Percentiles rank a stretch among this genome's conserved stretches.
phyloP scores from a whole-genome alignment of 495 filamentous ascomycete species.

The Xylaria longipes region DNA sequence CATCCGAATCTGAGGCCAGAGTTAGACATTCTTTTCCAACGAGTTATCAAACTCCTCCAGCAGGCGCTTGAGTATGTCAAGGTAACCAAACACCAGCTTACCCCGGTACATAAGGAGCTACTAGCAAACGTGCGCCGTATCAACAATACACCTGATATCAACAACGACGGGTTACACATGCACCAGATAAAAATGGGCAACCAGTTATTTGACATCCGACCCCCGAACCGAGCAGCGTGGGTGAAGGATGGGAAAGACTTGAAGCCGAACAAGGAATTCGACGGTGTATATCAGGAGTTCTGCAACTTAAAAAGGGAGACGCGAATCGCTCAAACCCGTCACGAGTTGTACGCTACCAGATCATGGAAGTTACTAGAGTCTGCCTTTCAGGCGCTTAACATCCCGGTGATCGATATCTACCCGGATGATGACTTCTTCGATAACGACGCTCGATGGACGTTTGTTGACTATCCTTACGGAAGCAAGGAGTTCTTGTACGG shows the following conservation, averaged over 20 bases:
- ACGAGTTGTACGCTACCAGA: neutral
- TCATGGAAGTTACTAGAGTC: neutral
- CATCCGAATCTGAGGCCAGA: neutral
- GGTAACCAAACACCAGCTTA: neutral
- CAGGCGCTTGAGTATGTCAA: neutral
- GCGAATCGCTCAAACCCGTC: neutral
- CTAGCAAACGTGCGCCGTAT: neutral
- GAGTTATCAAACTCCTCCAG: neutral
- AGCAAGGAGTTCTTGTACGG: conserved; percentile 25
- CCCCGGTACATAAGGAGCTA: conserved; percentile 1
- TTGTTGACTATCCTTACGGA: conserved; percentile 27
- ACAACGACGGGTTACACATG: neutral
- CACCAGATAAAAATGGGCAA: neutral
- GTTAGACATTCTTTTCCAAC: neutral
- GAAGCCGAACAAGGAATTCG: neutral
- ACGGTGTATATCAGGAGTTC: conserved; percentile 3
- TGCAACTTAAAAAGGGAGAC: neutral
- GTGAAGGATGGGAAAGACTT: neutral
- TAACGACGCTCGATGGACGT: conserved; percentile 28
- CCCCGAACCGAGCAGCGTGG: neutral
- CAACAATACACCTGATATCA: neutral
- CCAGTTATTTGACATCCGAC: neutral
- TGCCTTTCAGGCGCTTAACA: neutral
- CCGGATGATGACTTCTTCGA: neutral
- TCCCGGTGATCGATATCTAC: neutral